A percentile compares a stretch with the other conserved stretches of the same genome.
phyloP scores from a whole-genome alignment of 345 rosid species.

The Syzygium oleosum region DNA sequence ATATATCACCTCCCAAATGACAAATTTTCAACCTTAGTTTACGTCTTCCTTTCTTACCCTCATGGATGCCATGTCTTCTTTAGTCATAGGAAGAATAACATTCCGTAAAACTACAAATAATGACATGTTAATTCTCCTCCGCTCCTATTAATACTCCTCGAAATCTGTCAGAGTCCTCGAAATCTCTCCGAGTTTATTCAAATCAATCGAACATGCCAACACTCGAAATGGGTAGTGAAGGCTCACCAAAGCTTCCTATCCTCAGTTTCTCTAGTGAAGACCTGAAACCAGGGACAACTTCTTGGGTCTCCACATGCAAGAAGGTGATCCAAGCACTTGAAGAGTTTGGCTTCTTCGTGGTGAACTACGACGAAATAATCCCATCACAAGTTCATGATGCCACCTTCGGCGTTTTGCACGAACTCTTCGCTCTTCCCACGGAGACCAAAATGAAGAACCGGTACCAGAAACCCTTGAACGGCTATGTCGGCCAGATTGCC shows the following conservation, averaged over 20 bases:
- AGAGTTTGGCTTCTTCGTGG: slow-evolving; percentile 55
- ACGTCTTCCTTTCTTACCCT: neutral
- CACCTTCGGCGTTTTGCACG: slow-evolving; percentile 28
- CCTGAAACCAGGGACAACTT: slow-evolving; percentile 29
- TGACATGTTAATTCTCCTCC: neutral
- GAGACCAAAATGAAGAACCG: slow-evolving; percentile 48
- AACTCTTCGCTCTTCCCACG: slow-evolving; percentile 54
- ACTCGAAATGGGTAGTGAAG: neutral
- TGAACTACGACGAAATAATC: slow-evolving; percentile 22
- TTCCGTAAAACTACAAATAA: neutral
- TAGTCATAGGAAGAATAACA: neutral
- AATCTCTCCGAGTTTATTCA: neutral
- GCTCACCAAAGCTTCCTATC: neutral
- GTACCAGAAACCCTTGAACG: slow-evolving; percentile 48
- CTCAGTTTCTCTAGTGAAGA: neutral
- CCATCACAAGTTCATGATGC: slow-evolving; percentile 16
- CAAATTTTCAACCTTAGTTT: neutral
- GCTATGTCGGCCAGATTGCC: slow-evolving; percentile 57
- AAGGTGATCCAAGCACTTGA: slow-evolving; percentile 50
- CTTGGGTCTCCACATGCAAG: slow-evolving; percentile 27
- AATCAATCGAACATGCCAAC: neutral
- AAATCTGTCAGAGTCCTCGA: neutral
- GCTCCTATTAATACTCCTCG: neutral
- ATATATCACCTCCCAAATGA: neutral
- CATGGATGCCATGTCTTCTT: neutral